Conservation (phyloP, 2,329 filamentous ascomycete genomes). For the Aureobasidium leucospermi region DNA sequence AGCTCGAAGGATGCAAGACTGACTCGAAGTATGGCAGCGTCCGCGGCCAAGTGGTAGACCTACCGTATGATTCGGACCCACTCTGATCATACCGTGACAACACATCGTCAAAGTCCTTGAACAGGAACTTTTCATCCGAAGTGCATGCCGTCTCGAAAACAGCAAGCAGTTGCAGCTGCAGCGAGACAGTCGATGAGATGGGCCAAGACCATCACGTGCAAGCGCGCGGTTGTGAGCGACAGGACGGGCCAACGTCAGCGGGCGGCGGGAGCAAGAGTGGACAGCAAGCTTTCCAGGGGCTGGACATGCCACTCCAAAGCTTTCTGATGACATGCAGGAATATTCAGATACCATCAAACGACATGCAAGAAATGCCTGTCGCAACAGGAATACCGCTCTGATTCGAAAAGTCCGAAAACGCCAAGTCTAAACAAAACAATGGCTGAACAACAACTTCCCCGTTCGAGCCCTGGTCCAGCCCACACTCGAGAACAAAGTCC, state of each 20-base stretch:
- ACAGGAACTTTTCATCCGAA: not conserved
- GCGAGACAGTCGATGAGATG: not conserved
- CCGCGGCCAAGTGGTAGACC: not conserved
- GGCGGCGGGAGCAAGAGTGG: not conserved
- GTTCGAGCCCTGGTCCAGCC: constrained; percentile 1
- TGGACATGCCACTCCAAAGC: not conserved
- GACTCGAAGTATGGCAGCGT: not conserved
- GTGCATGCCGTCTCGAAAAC: not conserved
- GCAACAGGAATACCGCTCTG: not conserved
- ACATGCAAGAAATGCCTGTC: constrained; percentile 1
- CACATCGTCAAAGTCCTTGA: not conserved
- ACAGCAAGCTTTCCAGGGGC: constrained; percentile 12
- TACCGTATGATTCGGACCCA: not conserved
- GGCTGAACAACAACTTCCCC: not conserved
- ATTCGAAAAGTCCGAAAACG: not conserved
- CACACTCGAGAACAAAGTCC: constrained; percentile 7
- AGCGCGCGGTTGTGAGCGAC: not conserved
- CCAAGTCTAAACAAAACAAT: not conserved
- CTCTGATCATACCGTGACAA: not conserved
- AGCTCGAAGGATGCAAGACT: not conserved
- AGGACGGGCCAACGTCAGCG: not conserved
- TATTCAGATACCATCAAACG: constrained; percentile 1
- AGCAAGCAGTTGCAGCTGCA: not conserved
- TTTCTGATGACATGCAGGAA: not conserved
- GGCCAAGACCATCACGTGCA: constrained; percentile 1